Percentiles rank a stretch among this genome's conserved stretches.
Conservation (phyloP, 352 stramenopile genomes). For the Elongisporangium undulatum region DNA sequence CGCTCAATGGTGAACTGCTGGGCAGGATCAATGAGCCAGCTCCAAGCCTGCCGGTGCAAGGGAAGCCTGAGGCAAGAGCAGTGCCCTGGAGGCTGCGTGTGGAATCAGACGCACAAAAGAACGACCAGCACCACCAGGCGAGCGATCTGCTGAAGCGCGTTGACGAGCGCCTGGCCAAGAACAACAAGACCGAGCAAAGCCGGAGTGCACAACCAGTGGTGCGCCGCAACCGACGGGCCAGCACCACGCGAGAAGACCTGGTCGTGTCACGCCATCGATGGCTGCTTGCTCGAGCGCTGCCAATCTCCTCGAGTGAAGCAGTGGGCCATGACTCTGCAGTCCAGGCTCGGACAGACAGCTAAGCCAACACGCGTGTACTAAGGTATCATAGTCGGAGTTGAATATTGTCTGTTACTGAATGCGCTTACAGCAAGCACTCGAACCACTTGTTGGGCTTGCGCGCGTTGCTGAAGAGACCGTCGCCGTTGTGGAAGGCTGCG, state of each 20-base stretch:
- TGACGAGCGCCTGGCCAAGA: background rate
- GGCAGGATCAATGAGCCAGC: conserved; percentile 15
- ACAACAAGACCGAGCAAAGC: background rate
- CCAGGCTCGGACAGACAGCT: background rate
- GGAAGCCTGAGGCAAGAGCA: background rate
- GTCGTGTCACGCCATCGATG: background rate
- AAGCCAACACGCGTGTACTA: no score
- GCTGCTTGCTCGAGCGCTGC: background rate
- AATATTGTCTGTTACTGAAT: background rate
- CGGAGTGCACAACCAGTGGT: background rate
- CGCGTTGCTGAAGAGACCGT: conserved; percentile 36
- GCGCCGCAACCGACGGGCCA: background rate
- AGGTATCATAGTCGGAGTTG: no score
- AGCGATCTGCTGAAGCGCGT: background rate
- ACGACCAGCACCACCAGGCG: background rate
- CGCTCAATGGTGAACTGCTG: conserved; percentile 20
- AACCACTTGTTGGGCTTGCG: conserved; percentile 66
- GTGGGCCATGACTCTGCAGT: no score
- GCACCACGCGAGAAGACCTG: background rate
- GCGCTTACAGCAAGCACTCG: conserved; percentile 32
- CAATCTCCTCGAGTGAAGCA: background rate
- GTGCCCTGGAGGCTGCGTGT: conserved; percentile 6
- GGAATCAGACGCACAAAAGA: background rate
- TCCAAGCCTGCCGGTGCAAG: background rate
- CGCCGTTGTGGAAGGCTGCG: conserved; percentile 53